These are phyloP conservation scores for Hymenoscyphus fraxineus DNA, from an alignment of 2,329 filamentous ascomycete genomes.

Conservation along the genomic window DNA sequence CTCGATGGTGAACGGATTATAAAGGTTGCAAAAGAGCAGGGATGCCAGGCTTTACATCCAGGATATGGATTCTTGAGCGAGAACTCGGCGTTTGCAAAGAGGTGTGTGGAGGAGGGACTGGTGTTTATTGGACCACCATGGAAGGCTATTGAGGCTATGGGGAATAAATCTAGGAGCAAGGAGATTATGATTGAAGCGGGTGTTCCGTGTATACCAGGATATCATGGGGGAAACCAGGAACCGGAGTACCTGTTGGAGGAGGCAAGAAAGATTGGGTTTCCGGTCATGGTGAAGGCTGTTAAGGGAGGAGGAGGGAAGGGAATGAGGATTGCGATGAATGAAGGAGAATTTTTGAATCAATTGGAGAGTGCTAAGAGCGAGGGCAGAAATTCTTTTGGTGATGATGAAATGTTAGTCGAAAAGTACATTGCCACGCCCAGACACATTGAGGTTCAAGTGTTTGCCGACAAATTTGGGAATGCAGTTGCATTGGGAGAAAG, in stretches of 20 bases:
- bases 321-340: slow-evolving; percentile 68
- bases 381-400: slow-evolving; percentile 75
- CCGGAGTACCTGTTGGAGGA: slow-evolving; percentile 57
- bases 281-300: slow-evolving; percentile 76
- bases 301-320: slow-evolving; percentile 82
- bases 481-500: slow-evolving; percentile 82
- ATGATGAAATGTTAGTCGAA: slow-evolving; percentile 81
- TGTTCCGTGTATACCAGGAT: slow-evolving; percentile 93
- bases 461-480: slow-evolving; percentile 75
- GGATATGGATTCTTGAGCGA: slow-evolving; percentile 96
- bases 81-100: slow-evolving; percentile 84
- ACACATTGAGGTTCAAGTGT: slow-evolving; percentile 88
- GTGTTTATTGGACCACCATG: slow-evolving; percentile 91
- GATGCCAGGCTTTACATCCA: slow-evolving; percentile 88
- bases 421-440: slow-evolving; percentile 74
- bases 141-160: slow-evolving; percentile 81
- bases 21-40: slow-evolving; percentile 75
- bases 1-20: slow-evolving; percentile 94
- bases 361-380: slow-evolving; percentile 70
- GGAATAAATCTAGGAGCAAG: slow-evolving; percentile 88
- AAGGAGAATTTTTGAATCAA: slow-evolving; percentile 66
- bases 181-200: slow-evolving; percentile 96
- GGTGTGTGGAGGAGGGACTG: slow-evolving; percentile 84
- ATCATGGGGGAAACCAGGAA: slow-evolving; percentile 83
- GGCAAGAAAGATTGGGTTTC: slow-evolving; percentile 66